These are phyloP conservation scores for Kalanchoe fedtschenkoi DNA, from an alignment of 164 flowering plant species.

Conservation along the genomic window DNA sequence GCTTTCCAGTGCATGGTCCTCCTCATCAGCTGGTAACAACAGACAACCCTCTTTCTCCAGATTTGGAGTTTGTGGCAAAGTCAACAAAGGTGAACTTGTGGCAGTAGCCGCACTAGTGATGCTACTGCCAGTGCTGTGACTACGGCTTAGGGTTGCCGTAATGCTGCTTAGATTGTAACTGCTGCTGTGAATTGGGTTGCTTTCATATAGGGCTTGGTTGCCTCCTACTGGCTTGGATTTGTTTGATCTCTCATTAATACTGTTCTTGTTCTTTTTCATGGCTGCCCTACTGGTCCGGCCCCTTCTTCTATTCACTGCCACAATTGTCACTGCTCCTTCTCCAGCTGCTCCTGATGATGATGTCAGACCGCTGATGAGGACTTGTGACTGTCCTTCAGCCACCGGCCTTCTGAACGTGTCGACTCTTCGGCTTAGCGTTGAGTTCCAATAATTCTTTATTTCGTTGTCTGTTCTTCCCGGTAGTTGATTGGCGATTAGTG, in stretches of 20 bases:
- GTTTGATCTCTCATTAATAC: background rate
- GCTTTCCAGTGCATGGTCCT: background rate
- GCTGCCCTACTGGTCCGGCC: constrained; percentile 19
- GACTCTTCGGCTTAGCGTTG: constrained; percentile 63
- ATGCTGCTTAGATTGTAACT: constrained; percentile 8
- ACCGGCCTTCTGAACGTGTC: constrained; percentile 30
- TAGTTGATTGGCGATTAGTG: constrained; percentile 61
- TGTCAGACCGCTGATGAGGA: constrained; percentile 9
- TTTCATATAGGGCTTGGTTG: background rate
- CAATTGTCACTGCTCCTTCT: background rate
- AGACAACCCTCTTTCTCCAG: background rate
- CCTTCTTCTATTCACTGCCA: constrained; percentile 18
- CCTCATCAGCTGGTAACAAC: background rate
- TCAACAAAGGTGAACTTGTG: background rate
- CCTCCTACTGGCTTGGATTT: background rate
- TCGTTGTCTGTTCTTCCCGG: constrained; percentile 94
- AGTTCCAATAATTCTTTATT: constrained; percentile 87
- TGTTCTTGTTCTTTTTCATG: constrained; percentile 24
- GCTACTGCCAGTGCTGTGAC: background rate
- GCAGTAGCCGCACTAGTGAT: background rate
- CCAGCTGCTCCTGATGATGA: background rate
- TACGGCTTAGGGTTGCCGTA: background rate
- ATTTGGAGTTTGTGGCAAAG: background rate
- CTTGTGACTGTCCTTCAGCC: constrained; percentile 8
- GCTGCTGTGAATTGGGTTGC: background rate